phyloP scores from a whole-genome alignment of 2,329 filamentous ascomycete genomes.

The Myriosclerotinia curreyana region DNA sequence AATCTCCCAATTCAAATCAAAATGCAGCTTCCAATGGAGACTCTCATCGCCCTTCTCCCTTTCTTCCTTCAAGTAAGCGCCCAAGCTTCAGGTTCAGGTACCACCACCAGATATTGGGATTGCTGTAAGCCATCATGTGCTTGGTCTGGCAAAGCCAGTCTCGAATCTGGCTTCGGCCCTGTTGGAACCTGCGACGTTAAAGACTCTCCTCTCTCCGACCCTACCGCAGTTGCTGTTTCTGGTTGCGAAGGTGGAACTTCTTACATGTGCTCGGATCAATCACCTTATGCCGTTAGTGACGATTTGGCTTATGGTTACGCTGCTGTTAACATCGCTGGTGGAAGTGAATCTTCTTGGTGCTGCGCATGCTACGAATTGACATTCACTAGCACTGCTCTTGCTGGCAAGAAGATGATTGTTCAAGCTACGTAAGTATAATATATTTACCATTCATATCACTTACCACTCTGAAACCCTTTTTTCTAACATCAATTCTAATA shows the following conservation, averaged over 20 bases:
- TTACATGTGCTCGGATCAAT: slow-evolving; percentile 60
- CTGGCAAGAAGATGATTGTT: slow-evolving; percentile 61
- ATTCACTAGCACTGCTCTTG: slow-evolving; percentile 49
- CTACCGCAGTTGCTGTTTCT: slow-evolving; percentile 43
- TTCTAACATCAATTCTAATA: background rate
- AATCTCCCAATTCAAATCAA: slow-evolving; percentile 11
- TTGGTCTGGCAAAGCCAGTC: slow-evolving; percentile 57
- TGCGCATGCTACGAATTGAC: slow-evolving; percentile 59
- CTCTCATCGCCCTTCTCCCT: slow-evolving; percentile 34
- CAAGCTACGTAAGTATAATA: slow-evolving; percentile 41
- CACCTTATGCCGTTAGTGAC: slow-evolving; percentile 59
- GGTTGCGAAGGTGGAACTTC: slow-evolving; percentile 47
- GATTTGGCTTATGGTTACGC: slow-evolving; percentile 60
- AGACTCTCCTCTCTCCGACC: slow-evolving; percentile 53
- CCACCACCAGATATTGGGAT: slow-evolving; percentile 54
- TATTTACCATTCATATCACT: background rate
- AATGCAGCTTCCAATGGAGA: slow-evolving; percentile 24
- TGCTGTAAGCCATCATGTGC: slow-evolving; percentile 70
- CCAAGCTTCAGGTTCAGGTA: slow-evolving; percentile 30
- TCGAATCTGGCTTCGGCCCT: slow-evolving; percentile 34
- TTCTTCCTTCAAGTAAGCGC: slow-evolving; percentile 32
- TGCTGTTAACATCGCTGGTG: slow-evolving; percentile 51
- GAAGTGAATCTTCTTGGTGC: slow-evolving; percentile 59
- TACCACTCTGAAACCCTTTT: rapidly evolving
- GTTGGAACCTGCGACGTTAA: slow-evolving; percentile 41